Conservation (phyloP, 176 grass and related monocot species). For the Melocanna baccifera region DNA sequence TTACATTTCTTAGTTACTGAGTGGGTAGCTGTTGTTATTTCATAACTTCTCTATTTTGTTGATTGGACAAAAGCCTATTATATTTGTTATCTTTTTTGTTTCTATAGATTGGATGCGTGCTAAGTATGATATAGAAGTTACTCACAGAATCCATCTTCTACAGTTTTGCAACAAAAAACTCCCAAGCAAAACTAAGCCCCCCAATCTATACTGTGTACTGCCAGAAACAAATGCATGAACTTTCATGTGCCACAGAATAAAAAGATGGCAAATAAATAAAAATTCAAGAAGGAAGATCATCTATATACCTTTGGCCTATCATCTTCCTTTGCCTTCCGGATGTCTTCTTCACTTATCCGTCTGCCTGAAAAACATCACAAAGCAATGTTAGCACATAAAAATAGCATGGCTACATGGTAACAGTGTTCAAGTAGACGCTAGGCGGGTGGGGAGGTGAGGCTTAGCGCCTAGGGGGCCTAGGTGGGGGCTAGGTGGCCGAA, state of each 20-base stretch:
- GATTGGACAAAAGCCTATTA: background rate
- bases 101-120: background rate
- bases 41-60: background rate
- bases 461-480: no score
- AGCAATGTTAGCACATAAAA: slow-evolving; percentile 26
- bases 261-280: background rate
- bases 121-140: background rate
- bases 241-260: slow-evolving; percentile 17
- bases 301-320: slow-evolving; percentile 73
- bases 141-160: background rate
- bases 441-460: no score
- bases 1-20: background rate
- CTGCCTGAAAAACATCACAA: slow-evolving; percentile 53
- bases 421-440: no score
- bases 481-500: no score
- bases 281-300: slow-evolving; percentile 14
- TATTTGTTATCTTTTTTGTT: background rate
- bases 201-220: background rate
- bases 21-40: background rate
- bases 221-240: background rate
- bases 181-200: background rate
- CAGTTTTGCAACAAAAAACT: background rate
- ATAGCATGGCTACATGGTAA: background rate
- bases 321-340: slow-evolving; percentile 64
- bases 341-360: slow-evolving; percentile 74